phyloP scores from a whole-genome alignment of 176 grass and related monocot species.

The Carex myosuroides region DNA sequence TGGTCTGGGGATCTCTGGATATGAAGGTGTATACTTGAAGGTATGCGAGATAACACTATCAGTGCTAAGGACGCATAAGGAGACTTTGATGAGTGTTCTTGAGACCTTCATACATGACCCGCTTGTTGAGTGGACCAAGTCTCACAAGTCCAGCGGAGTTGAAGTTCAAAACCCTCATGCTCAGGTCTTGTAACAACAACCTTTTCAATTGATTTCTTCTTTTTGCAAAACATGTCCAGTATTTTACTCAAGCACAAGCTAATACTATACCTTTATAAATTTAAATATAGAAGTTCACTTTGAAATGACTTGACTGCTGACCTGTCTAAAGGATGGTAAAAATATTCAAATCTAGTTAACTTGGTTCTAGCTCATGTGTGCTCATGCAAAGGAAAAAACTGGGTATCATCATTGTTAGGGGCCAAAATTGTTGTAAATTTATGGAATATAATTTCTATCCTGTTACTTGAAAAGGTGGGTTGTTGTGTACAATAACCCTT shows the following conservation, averaged over 20 bases:
- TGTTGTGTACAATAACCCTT: background rate
- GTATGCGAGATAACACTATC: conserved; percentile 90
- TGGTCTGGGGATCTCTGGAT: conserved; percentile 87
- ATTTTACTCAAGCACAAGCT: background rate
- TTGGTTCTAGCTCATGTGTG: background rate
- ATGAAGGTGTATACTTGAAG: conserved; percentile 86
- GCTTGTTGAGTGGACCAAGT: conserved; percentile 95
- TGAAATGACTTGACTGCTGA: background rate
- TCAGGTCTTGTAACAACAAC: conserved; percentile 33
- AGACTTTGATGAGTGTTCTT: conserved; percentile 86
- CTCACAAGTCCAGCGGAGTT: conserved; percentile 67
- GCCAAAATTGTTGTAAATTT: background rate
- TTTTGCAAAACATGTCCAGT: background rate
- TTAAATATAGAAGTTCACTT: background rate
- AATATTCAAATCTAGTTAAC: background rate
- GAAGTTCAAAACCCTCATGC: conserved; percentile 93
- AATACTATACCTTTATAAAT: background rate
- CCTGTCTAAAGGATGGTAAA: background rate
- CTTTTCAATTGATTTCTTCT: background rate
- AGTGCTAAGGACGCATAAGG: conserved; percentile 81
- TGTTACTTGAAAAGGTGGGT: background rate
- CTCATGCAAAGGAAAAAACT: background rate
- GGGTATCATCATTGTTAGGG: background rate
- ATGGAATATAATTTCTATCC: background rate
- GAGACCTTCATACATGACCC: conserved; percentile 95